A percentile compares a stretch with the other conserved stretches of the same genome.
Evolutionary conservation across 73 alveolate genomes (phyloP).

Genomic region (Urostyla sp.): DNA sequence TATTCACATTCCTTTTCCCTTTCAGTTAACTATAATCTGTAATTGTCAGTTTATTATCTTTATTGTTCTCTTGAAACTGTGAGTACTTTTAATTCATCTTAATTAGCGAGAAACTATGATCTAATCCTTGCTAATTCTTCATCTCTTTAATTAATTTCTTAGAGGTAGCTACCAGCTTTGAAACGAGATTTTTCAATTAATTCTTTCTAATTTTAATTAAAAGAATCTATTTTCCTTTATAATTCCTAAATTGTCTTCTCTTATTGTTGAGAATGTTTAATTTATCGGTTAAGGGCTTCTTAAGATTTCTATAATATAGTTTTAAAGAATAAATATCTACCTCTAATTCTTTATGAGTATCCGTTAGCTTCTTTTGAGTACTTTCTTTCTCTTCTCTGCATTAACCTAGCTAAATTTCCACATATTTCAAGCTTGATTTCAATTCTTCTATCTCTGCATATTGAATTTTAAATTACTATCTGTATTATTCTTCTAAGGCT

Average conservation of each 20-base stretch:
- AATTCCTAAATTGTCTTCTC: constrained; percentile 4
- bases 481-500: constrained; percentile 28
- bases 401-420: constrained; percentile 62
- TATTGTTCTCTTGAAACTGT: constrained; percentile 43
- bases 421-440: constrained; percentile 63
- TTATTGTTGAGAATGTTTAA: neutral
- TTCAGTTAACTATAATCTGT: neutral
- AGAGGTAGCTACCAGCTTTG: constrained; percentile 35
- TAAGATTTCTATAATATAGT: neutral
- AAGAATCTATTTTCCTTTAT: constrained; percentile 34
- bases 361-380: neutral
- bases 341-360: constrained; percentile 8
- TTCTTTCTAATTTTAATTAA: constrained; percentile 17
- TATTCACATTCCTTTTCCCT: constrained; percentile 32
- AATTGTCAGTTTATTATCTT: constrained; percentile 12
- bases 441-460: constrained; percentile 66
- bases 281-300: constrained; percentile 22
- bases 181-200: constrained; percentile 29
- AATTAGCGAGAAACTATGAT: neutral
- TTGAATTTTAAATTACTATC: constrained; percentile 24
- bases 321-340: neutral
- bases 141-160: constrained; percentile 47
- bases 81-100: constrained; percentile 39
- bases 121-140: constrained; percentile 51
- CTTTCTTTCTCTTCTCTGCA: constrained; percentile 41